Evolutionary conservation across 1,284 basidiomycete species (phyloP).

Genomic region (Pseudozyma thailandica): DNA sequence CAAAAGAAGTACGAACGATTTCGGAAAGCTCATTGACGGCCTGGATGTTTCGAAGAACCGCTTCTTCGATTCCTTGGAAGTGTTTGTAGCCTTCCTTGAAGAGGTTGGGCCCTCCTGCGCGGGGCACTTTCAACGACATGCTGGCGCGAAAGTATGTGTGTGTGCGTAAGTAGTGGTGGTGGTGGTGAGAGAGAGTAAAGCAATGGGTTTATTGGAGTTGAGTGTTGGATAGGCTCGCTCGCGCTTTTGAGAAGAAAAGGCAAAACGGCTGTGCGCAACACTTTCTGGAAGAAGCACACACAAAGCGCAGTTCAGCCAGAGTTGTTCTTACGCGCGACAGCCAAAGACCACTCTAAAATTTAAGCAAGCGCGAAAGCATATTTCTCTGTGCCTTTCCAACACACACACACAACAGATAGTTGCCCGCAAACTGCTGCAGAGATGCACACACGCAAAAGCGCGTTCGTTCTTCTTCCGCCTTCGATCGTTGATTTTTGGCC

Average conservation of each 20-base stretch:
- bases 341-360: no score
- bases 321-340: no score
- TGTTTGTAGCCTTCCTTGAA: constrained; percentile 82
- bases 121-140: constrained; percentile 95
- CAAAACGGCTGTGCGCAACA: constrained; percentile 10
- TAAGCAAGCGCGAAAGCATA: no score
- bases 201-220: constrained; percentile 4
- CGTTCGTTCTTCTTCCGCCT: constrained; percentile 48
- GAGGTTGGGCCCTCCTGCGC: constrained; percentile 85
- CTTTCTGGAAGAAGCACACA: constrained; percentile 7
- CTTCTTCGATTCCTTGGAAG: constrained; percentile 89
- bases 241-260: constrained; percentile 15
- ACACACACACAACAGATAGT: neutral
- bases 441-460: constrained; percentile 7
- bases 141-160: constrained; percentile 13
- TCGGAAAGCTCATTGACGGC: constrained; percentile 93
- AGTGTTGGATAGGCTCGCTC: neutral
- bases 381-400: constrained; percentile 2
- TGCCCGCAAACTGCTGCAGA: neutral
- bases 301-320: constrained; percentile 1
- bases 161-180: neutral
- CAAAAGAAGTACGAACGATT: constrained; percentile 94
- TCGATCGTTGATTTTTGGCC: constrained; percentile 19
- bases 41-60: constrained; percentile 86
- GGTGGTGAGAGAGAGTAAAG: neutral